phyloP scores from a whole-genome alignment of 2,329 filamentous ascomycete species.

The Madurella fahalii region DNA sequence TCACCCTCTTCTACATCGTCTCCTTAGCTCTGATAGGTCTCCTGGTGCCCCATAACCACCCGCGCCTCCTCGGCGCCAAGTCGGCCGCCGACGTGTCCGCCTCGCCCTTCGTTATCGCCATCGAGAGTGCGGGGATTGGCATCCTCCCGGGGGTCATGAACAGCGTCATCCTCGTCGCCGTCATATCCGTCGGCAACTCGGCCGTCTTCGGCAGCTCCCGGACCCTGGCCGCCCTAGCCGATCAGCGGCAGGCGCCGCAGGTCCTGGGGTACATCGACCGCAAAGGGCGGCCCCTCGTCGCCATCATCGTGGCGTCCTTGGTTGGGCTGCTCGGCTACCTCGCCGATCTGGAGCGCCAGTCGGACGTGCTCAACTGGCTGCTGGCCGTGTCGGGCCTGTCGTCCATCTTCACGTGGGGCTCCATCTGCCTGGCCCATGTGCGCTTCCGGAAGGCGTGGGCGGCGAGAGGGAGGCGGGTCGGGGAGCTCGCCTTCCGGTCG shows the following conservation, averaged over 20 bases:
- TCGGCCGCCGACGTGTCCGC: constrained; percentile 64
- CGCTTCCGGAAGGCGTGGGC: constrained; percentile 83
- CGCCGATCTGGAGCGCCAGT: constrained; percentile 58
- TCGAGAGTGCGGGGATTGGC: constrained; percentile 75
- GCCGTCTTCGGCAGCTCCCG: constrained; percentile 88
- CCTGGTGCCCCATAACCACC: constrained; percentile 70
- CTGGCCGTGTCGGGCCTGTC: constrained; percentile 69
- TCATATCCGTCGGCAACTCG: constrained; percentile 87
- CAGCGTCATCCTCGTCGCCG: constrained; percentile 85
- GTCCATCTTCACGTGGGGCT: constrained; percentile 74
- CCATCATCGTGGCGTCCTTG: constrained; percentile 62
- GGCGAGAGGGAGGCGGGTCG: constrained; percentile 61
- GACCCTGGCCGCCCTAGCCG: constrained; percentile 83
- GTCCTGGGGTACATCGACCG: constrained; percentile 79
- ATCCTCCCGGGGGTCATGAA: constrained; percentile 89
- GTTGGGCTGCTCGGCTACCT: constrained; percentile 76
- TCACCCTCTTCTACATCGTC: constrained; percentile 84
- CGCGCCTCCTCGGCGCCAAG: constrained; percentile 54
- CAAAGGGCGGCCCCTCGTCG: constrained; percentile 71
- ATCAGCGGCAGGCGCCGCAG: constrained; percentile 76
- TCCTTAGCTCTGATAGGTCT: constrained; percentile 77
- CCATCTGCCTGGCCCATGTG: constrained; percentile 87
- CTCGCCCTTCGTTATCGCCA: constrained; percentile 91
- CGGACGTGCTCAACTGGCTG: constrained; percentile 73
- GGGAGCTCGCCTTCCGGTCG: constrained; percentile 75